Base-by-base conservation (phyloP, 805 yeast genomes). In the Komagataella phaffii region DNA sequence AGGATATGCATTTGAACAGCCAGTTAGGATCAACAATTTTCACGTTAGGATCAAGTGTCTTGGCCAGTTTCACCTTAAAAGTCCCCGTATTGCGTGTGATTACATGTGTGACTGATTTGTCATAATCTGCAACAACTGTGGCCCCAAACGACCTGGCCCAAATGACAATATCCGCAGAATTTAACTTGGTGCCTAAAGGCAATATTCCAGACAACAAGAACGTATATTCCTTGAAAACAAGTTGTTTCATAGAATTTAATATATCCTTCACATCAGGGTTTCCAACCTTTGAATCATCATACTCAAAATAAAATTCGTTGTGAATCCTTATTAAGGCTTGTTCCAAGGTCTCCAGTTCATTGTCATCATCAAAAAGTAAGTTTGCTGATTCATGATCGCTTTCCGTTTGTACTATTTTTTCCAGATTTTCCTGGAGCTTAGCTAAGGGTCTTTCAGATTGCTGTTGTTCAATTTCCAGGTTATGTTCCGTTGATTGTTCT, bases 61-160 rank as follows among this genome's bases (percentile, higher is more conserved):
- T 79, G 0, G 96, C 97, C 36, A 84, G 75, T 48, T 90, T 75
- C 7, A 90, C 96, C 63, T 91, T 91, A 59, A 80, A 77, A 0
- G 99, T 93, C 17, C 83, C 81, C 1, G 89, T 80, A 50, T 83
- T 83, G 53, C 83, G 77, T 46, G 96, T 87, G 17, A 91, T 82
- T 2, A 91, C 85, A 65, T 91, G 99, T 0, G 98, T 93, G 2
- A 95, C 90, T 1, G 77, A 70, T 17, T 80, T 78, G 48, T 77
- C 73, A 21, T 85, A 81, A 53, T 87, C 89, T 3, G 81, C 72
- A 1, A 84, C 84, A 6, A 91, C 89, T 2, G 72, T 72, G 0
- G 96, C 97, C 1, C 99, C 99, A 72, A 91, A 91, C 51, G 90
- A 87, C 49, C 78, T 77, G 10, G 91, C 86, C 97, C 98, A 91